Conservation (phyloP, 2,329 filamentous ascomycete genomes). For the Lasiodiplodia theobromae region DNA sequence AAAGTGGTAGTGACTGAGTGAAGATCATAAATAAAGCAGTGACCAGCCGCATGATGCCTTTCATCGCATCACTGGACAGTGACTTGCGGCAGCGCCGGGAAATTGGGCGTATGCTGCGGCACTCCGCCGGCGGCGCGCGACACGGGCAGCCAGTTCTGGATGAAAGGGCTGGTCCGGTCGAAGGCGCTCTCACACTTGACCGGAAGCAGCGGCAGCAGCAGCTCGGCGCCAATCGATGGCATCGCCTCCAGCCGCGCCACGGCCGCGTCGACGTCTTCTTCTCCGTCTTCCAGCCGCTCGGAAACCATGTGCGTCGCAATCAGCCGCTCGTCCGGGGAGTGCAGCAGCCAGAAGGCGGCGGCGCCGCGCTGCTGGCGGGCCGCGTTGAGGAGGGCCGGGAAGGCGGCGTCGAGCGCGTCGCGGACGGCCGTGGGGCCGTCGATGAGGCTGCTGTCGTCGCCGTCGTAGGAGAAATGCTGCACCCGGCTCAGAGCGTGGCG, state of each 20-base stretch:
- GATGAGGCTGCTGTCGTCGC: neutral
- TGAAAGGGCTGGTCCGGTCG: constrained; percentile 1
- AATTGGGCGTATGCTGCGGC: neutral
- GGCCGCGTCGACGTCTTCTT: neutral
- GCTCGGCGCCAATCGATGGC: neutral
- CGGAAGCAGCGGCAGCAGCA: neutral
- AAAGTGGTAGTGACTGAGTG: too few species aligned
- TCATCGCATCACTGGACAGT: neutral
- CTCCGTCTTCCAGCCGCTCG: neutral
- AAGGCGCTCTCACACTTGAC: neutral
- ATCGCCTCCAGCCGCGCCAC: neutral
- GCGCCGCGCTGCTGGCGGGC: neutral
- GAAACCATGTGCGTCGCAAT: neutral
- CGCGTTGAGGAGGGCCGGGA: neutral
- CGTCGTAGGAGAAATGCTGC: neutral
- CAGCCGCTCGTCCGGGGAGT: neutral
- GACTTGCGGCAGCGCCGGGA: neutral
- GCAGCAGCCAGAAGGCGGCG: neutral
- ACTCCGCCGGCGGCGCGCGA: neutral
- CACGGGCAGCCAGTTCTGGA: constrained; percentile 1
- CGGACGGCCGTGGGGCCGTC: too few species aligned
- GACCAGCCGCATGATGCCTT: too few species aligned
- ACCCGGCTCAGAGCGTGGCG: neutral
- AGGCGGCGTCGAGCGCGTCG: neutral
- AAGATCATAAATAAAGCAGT: too few species aligned